Percentiles rank a stretch among this genome's conserved stretches.
phyloP scores from a whole-genome alignment of 768 basidiomycete species.

The Stropharia rugosoannulata region DNA sequence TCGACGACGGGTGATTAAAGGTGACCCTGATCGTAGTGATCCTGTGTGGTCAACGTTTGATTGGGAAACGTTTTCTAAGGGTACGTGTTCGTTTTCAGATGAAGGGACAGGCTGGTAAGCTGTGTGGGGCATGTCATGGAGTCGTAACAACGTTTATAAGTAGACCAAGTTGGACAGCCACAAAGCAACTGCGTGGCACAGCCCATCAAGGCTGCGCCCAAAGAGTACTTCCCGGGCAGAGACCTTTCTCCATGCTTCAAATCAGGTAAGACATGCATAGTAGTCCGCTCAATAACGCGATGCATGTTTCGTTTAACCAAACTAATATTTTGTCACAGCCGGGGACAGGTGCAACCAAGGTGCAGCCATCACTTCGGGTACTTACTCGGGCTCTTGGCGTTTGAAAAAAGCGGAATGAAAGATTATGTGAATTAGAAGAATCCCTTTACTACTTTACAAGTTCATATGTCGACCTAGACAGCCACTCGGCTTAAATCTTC shows the following conservation, averaged over 20 bases:
- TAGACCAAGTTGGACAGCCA: conserved; percentile 13
- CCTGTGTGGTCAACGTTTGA: conserved; percentile 23
- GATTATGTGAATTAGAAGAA: no score
- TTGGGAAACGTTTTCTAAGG: conserved; percentile 5
- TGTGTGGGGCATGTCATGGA: conserved; percentile 16
- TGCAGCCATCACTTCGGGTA: no score
- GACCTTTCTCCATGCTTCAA: no score
- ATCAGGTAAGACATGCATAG: no score
- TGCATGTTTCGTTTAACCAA: no score
- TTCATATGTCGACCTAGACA: neutral
- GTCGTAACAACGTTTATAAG: conserved; percentile 15
- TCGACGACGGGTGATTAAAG: conserved; percentile 26
- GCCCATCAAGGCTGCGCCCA: neutral
- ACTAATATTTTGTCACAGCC: no score
- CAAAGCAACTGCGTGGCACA: neutral
- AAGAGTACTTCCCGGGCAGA: no score
- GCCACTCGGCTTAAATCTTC: neutral
- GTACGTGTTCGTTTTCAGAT: neutral
- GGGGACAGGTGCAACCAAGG: no score
- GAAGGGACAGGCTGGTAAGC: conserved; percentile 11
- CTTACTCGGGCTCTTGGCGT: no score
- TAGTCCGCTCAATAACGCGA: no score
- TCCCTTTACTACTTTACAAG: no score
- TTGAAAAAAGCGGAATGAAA: no score
- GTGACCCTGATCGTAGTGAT: conserved; percentile 13